Evolutionary conservation across 306 rosid genomes (phyloP).

Genomic region (Quercus wislizeni): DNA sequence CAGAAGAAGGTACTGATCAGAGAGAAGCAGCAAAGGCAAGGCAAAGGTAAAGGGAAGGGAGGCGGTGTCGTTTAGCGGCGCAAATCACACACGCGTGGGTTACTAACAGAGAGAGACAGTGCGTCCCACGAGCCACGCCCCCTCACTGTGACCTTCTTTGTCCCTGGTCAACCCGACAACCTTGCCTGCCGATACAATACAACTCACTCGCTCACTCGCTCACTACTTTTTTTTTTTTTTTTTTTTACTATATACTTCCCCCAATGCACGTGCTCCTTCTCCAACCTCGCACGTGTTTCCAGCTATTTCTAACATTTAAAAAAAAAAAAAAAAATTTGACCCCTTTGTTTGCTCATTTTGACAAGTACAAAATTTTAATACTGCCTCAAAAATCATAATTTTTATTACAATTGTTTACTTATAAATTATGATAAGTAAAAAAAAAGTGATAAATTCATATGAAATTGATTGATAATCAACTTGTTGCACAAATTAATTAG

Average conservation of each 20-base stretch:
- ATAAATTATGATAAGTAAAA: too few relatives aligned
- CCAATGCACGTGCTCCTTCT: constrained; percentile 20
- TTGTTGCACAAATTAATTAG: too few relatives aligned
- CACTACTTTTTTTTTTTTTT: too few relatives aligned
- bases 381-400: fast-evolving
- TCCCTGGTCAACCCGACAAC: constrained; percentile 85
- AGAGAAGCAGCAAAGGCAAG: too few relatives aligned
- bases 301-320: constrained; percentile 15
- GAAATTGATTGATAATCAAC: fast-evolving
- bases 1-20: not conserved
- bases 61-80: constrained; percentile 28
- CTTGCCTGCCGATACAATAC: not conserved
- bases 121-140: constrained; percentile 42
- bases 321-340: too few relatives aligned
- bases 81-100: constrained; percentile 33
- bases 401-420: too few relatives aligned
- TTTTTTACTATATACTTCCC: constrained; percentile 15
- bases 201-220: too few relatives aligned
- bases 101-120: constrained; percentile 22
- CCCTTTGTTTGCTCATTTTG: too few relatives aligned
- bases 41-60: not conserved
- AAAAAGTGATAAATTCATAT: fast-evolving
- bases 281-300: constrained; percentile 62
- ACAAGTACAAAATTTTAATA: too few relatives aligned
- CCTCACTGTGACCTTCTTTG: constrained; percentile 41